These are phyloP conservation scores for Persicaria tinctoria DNA, from an alignment of 148 eudicot genomes.

Conservation along the genomic window DNA sequence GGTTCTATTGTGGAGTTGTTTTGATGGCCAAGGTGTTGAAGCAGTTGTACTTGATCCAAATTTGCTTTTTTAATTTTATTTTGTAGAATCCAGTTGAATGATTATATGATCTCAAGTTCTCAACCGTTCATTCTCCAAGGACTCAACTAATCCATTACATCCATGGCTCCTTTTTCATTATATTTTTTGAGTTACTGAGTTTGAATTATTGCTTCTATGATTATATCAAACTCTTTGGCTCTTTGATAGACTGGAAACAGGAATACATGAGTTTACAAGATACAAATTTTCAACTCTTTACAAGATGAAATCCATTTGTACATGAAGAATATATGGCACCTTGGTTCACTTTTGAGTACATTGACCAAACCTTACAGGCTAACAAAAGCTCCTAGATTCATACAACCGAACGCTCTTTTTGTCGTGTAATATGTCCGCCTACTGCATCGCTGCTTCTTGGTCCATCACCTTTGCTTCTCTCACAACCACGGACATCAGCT, in stretches of 20 bases:
- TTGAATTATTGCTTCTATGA: conserved; percentile 1
- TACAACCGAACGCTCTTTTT: background rate
- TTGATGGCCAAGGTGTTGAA: conserved; percentile 10
- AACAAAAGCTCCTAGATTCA: background rate
- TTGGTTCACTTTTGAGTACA: background rate
- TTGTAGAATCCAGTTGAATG: background rate
- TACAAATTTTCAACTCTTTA: background rate
- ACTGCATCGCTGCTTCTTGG: conserved; percentile 40
- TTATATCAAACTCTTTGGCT: background rate
- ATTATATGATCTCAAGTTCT: background rate
- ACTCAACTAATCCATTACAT: conserved; percentile 9
- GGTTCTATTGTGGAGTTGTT: conserved; percentile 5
- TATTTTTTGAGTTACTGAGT: background rate
- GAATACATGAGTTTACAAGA: background rate
- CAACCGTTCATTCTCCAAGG: background rate
- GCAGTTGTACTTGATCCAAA: conserved; percentile 13
- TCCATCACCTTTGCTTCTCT: conserved; percentile 54
- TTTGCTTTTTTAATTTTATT: background rate
- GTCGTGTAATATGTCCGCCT: conserved; percentile 5
- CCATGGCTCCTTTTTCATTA: background rate
- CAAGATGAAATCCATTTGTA: background rate
- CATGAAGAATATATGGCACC: background rate
- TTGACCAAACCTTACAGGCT: background rate
- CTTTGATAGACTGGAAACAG: background rate
- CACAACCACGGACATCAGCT: conserved; percentile 64